Conservation (phyloP, 805 yeast genomes). For the Pichia occidentalis region DNA sequence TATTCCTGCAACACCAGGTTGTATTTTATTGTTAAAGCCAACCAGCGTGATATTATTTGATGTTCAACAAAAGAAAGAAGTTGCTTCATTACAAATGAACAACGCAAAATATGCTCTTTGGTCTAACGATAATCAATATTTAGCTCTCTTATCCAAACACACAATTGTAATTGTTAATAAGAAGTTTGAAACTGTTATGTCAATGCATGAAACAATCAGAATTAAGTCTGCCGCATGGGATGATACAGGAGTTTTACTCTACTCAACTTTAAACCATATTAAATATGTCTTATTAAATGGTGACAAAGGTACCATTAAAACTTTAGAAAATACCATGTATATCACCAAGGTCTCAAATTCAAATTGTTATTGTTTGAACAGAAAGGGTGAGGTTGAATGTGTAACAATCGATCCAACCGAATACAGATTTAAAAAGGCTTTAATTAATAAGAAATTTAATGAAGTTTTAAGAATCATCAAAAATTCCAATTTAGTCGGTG, state of each 20-base stretch:
- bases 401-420: slow-evolving; percentile 90
- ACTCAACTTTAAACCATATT: slow-evolving; percentile 92
- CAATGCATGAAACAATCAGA: slow-evolving; percentile 93
- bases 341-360: slow-evolving; percentile 65
- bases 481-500: slow-evolving; percentile 90
- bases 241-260: slow-evolving; percentile 82
- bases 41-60: slow-evolving; percentile 76
- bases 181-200: slow-evolving; percentile 67
- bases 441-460: slow-evolving; percentile 80
- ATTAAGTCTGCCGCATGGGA: slow-evolving; percentile 98
- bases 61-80: slow-evolving; percentile 81
- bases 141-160: slow-evolving; percentile 88
- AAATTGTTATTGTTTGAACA: slow-evolving; percentile 71
- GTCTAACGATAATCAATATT: slow-evolving; percentile 81
- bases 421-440: slow-evolving; percentile 89
- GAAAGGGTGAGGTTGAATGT: slow-evolving; percentile 78
- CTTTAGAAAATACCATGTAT: slow-evolving; percentile 83
- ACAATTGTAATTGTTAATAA: slow-evolving; percentile 82
- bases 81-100: slow-evolving; percentile 61
- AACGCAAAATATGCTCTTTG: slow-evolving; percentile 84
- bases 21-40: slow-evolving; percentile 66
- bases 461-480: slow-evolving; percentile 88
- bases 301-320: slow-evolving; percentile 90
- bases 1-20: slow-evolving; percentile 74
- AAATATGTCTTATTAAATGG: slow-evolving; percentile 91